Evolutionary conservation across 1,284 basidiomycete genomes (phyloP), one percentile per base, ranked within the genome.

Genomic region (Cystobasidiaceae sp.): DNA sequence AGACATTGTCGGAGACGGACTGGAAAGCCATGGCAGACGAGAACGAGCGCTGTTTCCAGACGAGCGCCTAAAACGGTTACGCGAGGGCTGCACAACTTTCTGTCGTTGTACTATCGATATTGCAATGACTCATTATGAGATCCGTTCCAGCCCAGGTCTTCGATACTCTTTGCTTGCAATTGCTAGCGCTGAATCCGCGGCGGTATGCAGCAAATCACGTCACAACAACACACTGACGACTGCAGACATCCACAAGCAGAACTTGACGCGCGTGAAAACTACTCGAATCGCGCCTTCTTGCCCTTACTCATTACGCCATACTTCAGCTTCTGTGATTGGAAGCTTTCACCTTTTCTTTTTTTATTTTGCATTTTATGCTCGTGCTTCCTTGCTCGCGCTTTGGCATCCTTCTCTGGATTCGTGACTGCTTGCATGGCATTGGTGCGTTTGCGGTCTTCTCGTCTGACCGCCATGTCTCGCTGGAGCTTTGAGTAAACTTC

Each of bases 401-500:
- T 86, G 23, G 86, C 87, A n/a, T 87, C 85, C 3, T 82, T 82
- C 73, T 87, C 86, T 0, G 90, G 90, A 71, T 91, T 83, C 7
- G 82, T 84, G 17, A 86, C 82, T 2, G 81, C 83, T 79, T 86
- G 82, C 25, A 86, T 77, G 7, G 83, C 82, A 19, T 85, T 80
- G 0, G 83, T 82, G 0, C 84, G 83, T 74, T 86, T 86, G 30
- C 94, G 80, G 58, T 88, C 87, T 62, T 86, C 82, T 58, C 89
- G 82, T 34, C 90, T 83, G 34, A 81, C 82, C 30, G 86, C 77
- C 0, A 85, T 84, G 32, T 82, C 80, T 73, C 91, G 86, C 41
- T 90, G 83, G 59, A 97, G 87, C 60, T 82, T 81, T 70, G 86
- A 89, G 79, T 96, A 97, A 0, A 83, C 82, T 19, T 76, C 77